A percentile compares a stretch with the other conserved stretches of the same genome.
These are phyloP conservation scores for Gossypium thurberi DNA, from an alignment of 345 rosid species.

Conservation along the genomic window DNA sequence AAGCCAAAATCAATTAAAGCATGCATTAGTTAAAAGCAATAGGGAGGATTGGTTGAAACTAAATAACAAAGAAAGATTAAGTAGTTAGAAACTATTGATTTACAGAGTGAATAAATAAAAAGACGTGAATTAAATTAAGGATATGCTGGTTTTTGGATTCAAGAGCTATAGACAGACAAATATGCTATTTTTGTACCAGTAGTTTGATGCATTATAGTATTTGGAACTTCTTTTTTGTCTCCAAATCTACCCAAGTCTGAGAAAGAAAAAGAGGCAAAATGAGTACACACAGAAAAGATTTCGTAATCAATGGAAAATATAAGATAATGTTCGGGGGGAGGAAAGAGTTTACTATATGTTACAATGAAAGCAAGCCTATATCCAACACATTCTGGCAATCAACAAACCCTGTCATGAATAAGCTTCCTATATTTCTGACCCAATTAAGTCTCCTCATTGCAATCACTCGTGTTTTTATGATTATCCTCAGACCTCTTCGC, in stretches of 20 bases:
- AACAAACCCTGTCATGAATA: not conserved
- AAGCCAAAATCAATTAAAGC: too few species aligned
- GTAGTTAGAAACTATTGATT: too few species aligned
- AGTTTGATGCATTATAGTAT: too few species aligned
- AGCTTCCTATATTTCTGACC: not conserved
- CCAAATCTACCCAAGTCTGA: not conserved
- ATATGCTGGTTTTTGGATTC: too few species aligned
- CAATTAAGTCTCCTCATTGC: constrained; percentile 3
- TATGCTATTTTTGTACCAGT: too few species aligned
- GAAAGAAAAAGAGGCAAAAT: not conserved
- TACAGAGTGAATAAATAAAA: too few species aligned
- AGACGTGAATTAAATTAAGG: too few species aligned
- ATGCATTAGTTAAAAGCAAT: too few species aligned
- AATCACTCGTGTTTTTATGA: not conserved
- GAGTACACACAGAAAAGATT: not conserved
- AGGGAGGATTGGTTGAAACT: too few species aligned
- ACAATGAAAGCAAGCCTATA: not conserved
- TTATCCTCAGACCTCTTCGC: constrained; percentile 6
- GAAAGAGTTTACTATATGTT: not conserved
- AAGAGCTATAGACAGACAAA: too few species aligned
- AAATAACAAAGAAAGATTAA: too few species aligned
- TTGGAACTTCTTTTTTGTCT: too few species aligned
- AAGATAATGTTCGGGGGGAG: not conserved
- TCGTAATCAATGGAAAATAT: not conserved
- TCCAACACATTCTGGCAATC: not conserved